phyloP scores from a whole-genome alignment of 208 protist genomes.

The Cochliopodium minus region DNA sequence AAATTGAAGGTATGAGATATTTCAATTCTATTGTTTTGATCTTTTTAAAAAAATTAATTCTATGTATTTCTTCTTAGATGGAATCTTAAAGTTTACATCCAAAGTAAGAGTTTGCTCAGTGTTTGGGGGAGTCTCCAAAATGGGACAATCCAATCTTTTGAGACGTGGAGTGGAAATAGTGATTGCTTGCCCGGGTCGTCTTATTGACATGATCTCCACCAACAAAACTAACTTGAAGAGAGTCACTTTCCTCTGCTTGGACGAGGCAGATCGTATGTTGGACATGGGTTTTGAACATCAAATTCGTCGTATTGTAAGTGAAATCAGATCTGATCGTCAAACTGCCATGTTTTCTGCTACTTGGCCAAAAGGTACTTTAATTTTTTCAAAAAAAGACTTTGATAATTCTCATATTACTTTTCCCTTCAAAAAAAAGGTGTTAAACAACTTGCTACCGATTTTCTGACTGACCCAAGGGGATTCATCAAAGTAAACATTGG shows the following conservation, averaged over 20 bases:
- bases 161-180: conserved; percentile 54
- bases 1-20: too few relatives aligned
- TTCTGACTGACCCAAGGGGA: conserved; percentile 44
- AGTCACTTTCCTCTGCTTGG: conserved; percentile 77
- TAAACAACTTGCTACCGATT: conserved; percentile 52
- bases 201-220: conserved; percentile 60
- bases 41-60: too few relatives aligned
- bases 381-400: too few relatives aligned
- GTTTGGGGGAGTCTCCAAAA: conserved; percentile 55
- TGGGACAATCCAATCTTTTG: conserved; percentile 35
- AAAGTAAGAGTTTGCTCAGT: too few relatives aligned
- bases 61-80: too few relatives aligned
- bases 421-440: conserved; percentile 27
- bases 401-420: not conserved
- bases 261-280: conserved; percentile 96
- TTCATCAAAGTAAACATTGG: conserved; percentile 72
- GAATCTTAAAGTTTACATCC: too few relatives aligned
- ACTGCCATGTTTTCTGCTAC: conserved; percentile 91
- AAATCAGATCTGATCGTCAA: conserved; percentile 79
- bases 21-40: too few relatives aligned
- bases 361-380: conserved; percentile 57
- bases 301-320: conserved; percentile 75
- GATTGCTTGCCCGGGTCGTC: conserved; percentile 66
- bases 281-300: conserved; percentile 95
- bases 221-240: conserved; percentile 42